Evolutionary conservation across 371 early-diverging fungal genomes (phyloP), one percentile per base, ranked within the genome.

Genomic region (Mortierella sp.): DNA sequence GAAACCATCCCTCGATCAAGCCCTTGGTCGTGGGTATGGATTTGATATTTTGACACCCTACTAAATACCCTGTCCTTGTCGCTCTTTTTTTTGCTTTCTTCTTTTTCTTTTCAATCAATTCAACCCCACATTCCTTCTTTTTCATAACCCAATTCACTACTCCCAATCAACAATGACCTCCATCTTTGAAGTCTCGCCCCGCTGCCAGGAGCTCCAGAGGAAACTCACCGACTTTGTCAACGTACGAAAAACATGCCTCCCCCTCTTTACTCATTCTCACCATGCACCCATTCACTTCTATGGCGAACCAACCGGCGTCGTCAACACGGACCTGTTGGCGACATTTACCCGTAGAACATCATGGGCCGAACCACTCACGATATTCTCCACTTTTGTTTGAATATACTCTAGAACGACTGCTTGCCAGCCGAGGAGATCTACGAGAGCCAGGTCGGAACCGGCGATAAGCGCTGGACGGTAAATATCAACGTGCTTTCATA

Each of bases 391-490:
- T 43, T 58, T 12, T 21, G n/a, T 38, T 58, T 10, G 8, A 32
- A 43, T 24, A 51, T 56, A 27, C 35, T 4, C 55, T 88, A 98
- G 95, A 93, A 96, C 84, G 99, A 98, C 74, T 98, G 99, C 89
- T 95, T 99, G 89, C 99, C 99, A 32, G 97, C 97, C 68, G 98
- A 98, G 88, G 85, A 90, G 73, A 79, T 93, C 27, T 97, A 90
- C 85, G 91, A 92, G 72, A 77, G 89, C 60, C 97, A 96, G 88
- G 89, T 97, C 80, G 95, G 95, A 29, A 82, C 89, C 73, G 94
- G 95, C 32, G 95, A 93, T 29, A 87, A 95, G 71, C 93, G 97
- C 68, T 97, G 95, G 96, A 94, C 93, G 91, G 95, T 96, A 86
- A 83, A 7, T n/a, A 48, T 27, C 35, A 0, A 32, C 3, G 21